Base-by-base conservation (phyloP, 768 basidiomycete genomes). In the Phanerochaete carnosa region DNA sequence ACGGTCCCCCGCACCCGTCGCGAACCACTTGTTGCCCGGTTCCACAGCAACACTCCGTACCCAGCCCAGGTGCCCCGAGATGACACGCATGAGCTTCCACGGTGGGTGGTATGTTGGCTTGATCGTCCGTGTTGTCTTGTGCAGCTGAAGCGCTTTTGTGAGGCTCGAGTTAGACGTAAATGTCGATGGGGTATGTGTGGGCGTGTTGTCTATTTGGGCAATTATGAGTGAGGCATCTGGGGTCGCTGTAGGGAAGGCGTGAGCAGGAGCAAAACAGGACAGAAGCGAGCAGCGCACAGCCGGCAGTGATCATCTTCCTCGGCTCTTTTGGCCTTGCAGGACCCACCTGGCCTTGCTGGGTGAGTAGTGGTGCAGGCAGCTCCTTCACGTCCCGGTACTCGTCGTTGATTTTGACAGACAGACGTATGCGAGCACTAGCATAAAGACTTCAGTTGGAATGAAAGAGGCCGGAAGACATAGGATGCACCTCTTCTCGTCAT, bases 11-110 rank as follows among this genome's bases (percentile, higher is more conserved):
- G 97, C 97, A 61, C 97, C 97, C 0, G 95, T 95, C 1, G 92
- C 97, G 65, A 99, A 98, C 97, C 97, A 99, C 70, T 95, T 77
- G 77, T 99, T 99, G 11, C 95, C 97, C 11, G 96, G 96, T 74
- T 98, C 97, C 37, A 99, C 94, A 2, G 97, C 94, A 16, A 92
- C 90, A 68, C 90, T 90, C 59, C 97, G 85, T 16, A 99, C 96
- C 97, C 97, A 99, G 11, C 97, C 97, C 62, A 99, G 74, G 75
- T 99, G 96, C 0, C 97, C 97, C 1, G 95, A 97, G 60, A 99
- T 98, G 66, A 99, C 97, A 52, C 96, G 90, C 63, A 88, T 80
- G 53, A 99, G 87, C 73, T 97, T 97, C 97, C 96, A 98, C 64
- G 87, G 90, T 6, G 97, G 85, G 68, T 99, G 97, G 70, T 94